Conservation (phyloP, 1,284 basidiomycete genomes). For the Ceratobasidium sp. region DNA sequence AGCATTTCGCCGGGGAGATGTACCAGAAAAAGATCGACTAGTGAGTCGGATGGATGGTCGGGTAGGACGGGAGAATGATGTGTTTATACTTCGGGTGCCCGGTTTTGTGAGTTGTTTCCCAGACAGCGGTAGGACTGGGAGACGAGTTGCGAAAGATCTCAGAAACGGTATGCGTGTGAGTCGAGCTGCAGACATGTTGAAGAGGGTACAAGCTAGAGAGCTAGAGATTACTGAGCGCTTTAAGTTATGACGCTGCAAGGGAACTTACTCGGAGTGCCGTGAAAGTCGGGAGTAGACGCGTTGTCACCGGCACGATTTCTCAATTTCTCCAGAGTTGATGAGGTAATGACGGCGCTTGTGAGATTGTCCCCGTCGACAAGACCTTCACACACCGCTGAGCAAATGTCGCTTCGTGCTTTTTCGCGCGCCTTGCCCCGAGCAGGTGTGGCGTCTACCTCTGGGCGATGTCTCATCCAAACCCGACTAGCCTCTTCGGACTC, state of each 20-base stretch:
- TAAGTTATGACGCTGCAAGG: conserved; percentile 12
- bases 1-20: conserved; percentile 41
- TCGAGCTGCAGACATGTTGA: conserved; percentile 14
- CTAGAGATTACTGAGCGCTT: not conserved
- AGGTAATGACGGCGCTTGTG: conserved; percentile 29
- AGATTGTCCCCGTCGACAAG: not conserved
- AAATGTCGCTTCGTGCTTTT: conserved; percentile 31
- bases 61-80: conserved; percentile 14
- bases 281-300: conserved; percentile 17
- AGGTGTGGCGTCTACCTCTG: conserved; percentile 10
- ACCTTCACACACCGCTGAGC: conserved; percentile 23
- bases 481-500: conserved; percentile 25
- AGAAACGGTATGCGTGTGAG: conserved; percentile 27
- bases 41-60: conserved; percentile 26
- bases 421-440: conserved; percentile 30
- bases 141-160: conserved; percentile 49
- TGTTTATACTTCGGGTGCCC: not conserved
- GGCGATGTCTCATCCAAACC: conserved; percentile 1
- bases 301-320: conserved; percentile 27
- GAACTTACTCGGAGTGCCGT: conserved; percentile 3
- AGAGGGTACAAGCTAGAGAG: not conserved
- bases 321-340: not conserved
- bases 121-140: conserved; percentile 52
- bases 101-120: conserved; percentile 33
- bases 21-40: conserved; percentile 17